Base-by-base conservation (phyloP, 257 asterid genomes). In the Scutellaria galericulata region DNA sequence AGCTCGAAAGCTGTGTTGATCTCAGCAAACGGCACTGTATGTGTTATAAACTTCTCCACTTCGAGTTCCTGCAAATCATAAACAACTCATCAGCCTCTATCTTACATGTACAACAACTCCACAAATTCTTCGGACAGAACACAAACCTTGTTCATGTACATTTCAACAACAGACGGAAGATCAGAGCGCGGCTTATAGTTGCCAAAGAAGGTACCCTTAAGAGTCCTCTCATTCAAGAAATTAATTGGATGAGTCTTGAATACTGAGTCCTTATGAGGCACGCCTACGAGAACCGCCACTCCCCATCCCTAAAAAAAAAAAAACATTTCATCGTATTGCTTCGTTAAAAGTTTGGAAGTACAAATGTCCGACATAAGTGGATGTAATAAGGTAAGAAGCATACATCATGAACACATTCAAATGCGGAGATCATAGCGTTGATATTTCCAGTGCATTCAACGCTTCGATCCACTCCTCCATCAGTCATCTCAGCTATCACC, bases 371-470 rank as follows among this genome's bases (percentile, higher is more conserved):
- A n/a, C n/a, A n/a, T n/a, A n/a, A n/a, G n/a, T n/a, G n/a, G n/a
- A n/a, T n/a, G n/a, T n/a, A n/a, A n/a, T n/a, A n/a, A n/a, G n/a
- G n/a, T n/a, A n/a, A n/a, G n/a, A n/a, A n/a, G n/a, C 27, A 24
- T 24, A 86, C 94, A 77, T 89, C 96, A 53, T 88, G 96, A 74
- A 89, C 93, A 54, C 96, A 89, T 78, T 92, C 97, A 41, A 89
- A 91, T 39, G 97, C 93, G 7, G 96, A 89, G 81, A 91, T 86
- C 95, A 87, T 89, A 35, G 95, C 88, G 10, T 68, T 82, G 80
- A 84, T 9, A 73, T 92, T 86, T 46, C 96, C 96, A 1, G 94
- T 92, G 58, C 98, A 88, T 42, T 92, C 96, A 0, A 92, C 86
- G 46, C 98, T 92, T 8, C 94, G 79, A 47, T 90, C 96, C 59